Evolutionary conservation across 805 yeast species (phyloP), one percentile per base, ranked within the genome.

Genomic region (Yarrowia phangngaensis): DNA sequence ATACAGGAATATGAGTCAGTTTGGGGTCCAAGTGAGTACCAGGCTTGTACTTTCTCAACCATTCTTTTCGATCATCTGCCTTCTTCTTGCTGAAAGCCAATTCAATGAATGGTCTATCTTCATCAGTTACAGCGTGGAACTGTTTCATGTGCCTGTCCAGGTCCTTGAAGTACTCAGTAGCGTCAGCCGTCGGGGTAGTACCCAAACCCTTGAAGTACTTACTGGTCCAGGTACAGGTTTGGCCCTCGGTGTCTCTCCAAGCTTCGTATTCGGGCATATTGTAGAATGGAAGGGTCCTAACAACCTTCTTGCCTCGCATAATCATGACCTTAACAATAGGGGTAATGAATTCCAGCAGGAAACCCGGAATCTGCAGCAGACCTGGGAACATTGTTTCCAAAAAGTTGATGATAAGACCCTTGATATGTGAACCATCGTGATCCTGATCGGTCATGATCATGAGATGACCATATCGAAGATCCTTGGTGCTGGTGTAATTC

Each of bases 401-500:
- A 60, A 92, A 92, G 64, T 92, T 92, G 60, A 92, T 92, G 51
- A 92, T 77, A 56, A 92, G 74, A 55, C 98, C 98, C 64, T 92
- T 92, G 64, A 92, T 92, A 70, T 92, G 98, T 13, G 95, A 84
- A 53, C 98, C 98, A 74, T 92, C 98, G 58, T 89, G 95, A 86
- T 92, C 98, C 69, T 92, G 98, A 83, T 92, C 98, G 6, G 98
- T 88, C 97, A 92, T 92, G 63, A 92, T 88, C 97, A 92, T 92
- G 45, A 92, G 76, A 64, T 88, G 95, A 27, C 98, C 98, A 62
- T 92, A 92, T 64, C 98, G 79, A 54, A 92, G 70, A 4, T 82
- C 79, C 51, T 76, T 76, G 12, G 84, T 71, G 55, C 80, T 82
- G 15, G 79, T 80, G 62, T 92, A 92, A 32, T 71, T 72, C 67